Conservation (phyloP, 2,329 filamentous ascomycete genomes). For the Hymenoscyphus infarciens region DNA sequence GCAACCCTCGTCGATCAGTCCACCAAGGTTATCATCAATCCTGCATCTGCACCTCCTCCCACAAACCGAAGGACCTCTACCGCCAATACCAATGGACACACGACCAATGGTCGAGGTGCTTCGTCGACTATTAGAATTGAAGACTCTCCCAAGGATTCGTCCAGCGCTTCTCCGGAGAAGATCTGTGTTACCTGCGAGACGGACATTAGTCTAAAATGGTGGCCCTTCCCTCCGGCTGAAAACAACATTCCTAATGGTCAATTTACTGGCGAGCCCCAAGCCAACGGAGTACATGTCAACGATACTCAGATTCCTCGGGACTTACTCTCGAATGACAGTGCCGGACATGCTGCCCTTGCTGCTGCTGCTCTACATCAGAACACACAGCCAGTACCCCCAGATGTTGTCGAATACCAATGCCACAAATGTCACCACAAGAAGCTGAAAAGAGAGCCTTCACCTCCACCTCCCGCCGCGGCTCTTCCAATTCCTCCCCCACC, state of each 20-base stretch:
- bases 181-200: conserved; percentile 62
- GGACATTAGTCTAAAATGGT: conserved; percentile 74
- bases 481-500: conserved; percentile 7
- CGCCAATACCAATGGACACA: conserved; percentile 34
- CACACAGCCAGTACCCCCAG: conserved; percentile 17
- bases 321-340: conserved; percentile 15
- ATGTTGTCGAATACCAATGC: conserved; percentile 59
- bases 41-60: conserved; percentile 29
- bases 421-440: conserved; percentile 66
- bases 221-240: conserved; percentile 38
- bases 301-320: conserved; percentile 13
- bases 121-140: conserved; percentile 30
- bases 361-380: conserved; percentile 34
- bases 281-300: conserved; percentile 18
- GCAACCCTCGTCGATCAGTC: conserved; percentile 58
- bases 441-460: conserved; percentile 32
- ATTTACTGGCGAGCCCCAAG: conserved; percentile 6
- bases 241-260: neutral
- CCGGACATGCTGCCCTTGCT: conserved; percentile 32
- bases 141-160: conserved; percentile 19
- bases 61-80: conserved; percentile 55
- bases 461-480: conserved; percentile 13
- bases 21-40: conserved; percentile 32
- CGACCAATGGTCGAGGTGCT: conserved; percentile 24
- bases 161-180: conserved; percentile 35